These are phyloP conservation scores for Rhodotorula sp. DNA, from an alignment of 1,284 basidiomycete species.

Conservation along the genomic window DNA sequence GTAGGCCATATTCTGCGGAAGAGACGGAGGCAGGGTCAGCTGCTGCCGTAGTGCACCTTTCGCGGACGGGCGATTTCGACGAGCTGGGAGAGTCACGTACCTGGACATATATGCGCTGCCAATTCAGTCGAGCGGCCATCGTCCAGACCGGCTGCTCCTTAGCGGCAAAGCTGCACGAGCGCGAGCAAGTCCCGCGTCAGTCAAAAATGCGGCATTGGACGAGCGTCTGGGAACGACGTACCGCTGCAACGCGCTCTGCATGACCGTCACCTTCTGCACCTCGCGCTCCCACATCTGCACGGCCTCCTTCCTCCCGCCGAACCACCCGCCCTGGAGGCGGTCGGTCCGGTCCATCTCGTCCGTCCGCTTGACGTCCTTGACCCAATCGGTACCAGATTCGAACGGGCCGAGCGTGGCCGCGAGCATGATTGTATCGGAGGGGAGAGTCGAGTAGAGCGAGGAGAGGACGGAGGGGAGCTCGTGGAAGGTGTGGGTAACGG, in stretches of 20 bases:
- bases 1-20: constrained; percentile 33
- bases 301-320: constrained; percentile 37
- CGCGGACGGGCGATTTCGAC: background rate
- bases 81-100: background rate
- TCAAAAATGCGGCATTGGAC: background rate
- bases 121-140: constrained; percentile 42
- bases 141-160: constrained; percentile 46
- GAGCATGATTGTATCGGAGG: constrained; percentile 41
- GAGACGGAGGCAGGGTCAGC: background rate
- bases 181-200: background rate
- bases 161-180: constrained; percentile 30
- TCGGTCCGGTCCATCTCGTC: constrained; percentile 37
- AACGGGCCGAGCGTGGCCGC: constrained; percentile 35
- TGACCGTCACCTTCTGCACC: constrained; percentile 34
- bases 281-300: constrained; percentile 43
- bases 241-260: constrained; percentile 38
- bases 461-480: constrained; percentile 31
- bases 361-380: constrained; percentile 17
- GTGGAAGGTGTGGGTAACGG: constrained; percentile 33
- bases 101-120: constrained; percentile 40
- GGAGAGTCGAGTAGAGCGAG: constrained; percentile 30
- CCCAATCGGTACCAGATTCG: constrained; percentile 26
- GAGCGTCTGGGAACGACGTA: background rate
- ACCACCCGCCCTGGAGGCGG: constrained; percentile 44
- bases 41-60: background rate